Percentiles rank a stretch among this genome's conserved stretches.
Conservation (phyloP, 2,329 filamentous ascomycete genomes). For the Aspergillus sp. region DNA sequence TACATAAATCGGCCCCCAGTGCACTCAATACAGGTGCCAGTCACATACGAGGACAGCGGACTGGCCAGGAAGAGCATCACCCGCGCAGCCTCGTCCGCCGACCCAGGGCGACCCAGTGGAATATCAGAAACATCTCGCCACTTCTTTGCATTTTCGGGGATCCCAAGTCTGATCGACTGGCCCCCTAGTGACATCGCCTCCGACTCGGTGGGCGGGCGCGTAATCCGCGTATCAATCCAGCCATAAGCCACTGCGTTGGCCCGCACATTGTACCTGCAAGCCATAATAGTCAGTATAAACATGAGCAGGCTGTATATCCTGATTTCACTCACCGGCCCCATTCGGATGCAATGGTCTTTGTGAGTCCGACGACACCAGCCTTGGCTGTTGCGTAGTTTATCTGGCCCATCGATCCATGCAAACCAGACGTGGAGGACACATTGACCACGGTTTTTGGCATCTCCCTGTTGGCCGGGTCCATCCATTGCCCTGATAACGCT, state of each 20-base stretch:
- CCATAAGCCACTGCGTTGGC: slow-evolving; percentile 48
- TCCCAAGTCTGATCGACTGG: slow-evolving; percentile 1
- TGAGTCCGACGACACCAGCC: slow-evolving; percentile 52
- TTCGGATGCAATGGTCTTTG: slow-evolving; percentile 57
- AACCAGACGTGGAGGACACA: slow-evolving; percentile 53
- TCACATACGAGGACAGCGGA: slow-evolving; percentile 20
- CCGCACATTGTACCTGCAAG: background rate
- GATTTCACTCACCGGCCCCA: slow-evolving; percentile 40
- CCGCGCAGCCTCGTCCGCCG: slow-evolving; percentile 44
- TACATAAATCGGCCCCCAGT: background rate
- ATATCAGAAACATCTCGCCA: slow-evolving; percentile 56
- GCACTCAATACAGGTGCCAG: background rate
- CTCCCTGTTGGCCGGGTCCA: slow-evolving; percentile 29
- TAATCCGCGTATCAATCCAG: slow-evolving; percentile 69
- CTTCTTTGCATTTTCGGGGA: slow-evolving; percentile 14
- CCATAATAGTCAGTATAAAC: background rate
- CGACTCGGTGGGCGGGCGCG: slow-evolving; percentile 21
- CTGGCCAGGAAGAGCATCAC: slow-evolving; percentile 20
- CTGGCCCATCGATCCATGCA: slow-evolving; percentile 46
- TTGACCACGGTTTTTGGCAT: slow-evolving; percentile 46
- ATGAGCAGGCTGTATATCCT: background rate
- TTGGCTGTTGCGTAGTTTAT: slow-evolving; percentile 56
- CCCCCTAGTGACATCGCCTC: background rate
- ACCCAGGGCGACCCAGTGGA: slow-evolving; percentile 69
- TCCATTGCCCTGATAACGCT: slow-evolving; percentile 53